Conservation (phyloP, 768 basidiomycete species). For the Asterophora parasitica region DNA sequence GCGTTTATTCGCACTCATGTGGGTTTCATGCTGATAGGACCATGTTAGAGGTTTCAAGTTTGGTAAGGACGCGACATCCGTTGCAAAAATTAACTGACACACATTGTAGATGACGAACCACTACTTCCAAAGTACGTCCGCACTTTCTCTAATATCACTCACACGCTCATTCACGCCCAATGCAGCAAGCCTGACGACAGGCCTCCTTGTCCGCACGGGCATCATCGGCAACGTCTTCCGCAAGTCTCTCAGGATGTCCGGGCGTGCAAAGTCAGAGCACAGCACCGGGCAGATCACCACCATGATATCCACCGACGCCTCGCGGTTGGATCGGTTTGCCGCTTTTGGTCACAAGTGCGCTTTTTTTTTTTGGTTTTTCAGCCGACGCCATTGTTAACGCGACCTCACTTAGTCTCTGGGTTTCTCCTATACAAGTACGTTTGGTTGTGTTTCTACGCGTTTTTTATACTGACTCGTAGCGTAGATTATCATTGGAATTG, state of each 20-base stretch:
- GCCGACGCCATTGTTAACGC: not conserved
- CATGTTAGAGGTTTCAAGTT: constrained; percentile 26
- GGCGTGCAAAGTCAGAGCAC: constrained; percentile 51
- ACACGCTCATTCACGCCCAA: too few relatives aligned
- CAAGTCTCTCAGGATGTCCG: constrained; percentile 65
- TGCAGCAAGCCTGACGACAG: constrained; percentile 14
- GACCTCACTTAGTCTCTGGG: constrained; percentile 46
- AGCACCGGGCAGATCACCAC: constrained; percentile 66
- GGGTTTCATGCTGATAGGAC: too few relatives aligned
- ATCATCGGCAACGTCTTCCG: constrained; percentile 49
- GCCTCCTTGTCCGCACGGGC: constrained; percentile 20
- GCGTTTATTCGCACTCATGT: not conserved
- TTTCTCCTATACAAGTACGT: constrained; percentile 53
- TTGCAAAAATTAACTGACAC: not conserved
- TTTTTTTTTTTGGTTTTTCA: constrained; percentile 2
- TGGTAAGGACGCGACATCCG: constrained; percentile 18
- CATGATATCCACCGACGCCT: constrained; percentile 62
- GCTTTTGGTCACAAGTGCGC: constrained; percentile 35
- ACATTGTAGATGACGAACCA: constrained; percentile 19
- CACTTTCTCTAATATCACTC: not conserved
- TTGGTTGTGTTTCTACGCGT: not conserved
- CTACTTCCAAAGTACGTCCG: constrained; percentile 16
- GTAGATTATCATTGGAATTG: constrained; percentile 53
- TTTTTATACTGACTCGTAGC: not conserved
- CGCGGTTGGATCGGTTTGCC: constrained; percentile 48